Base-by-base conservation (phyloP, 176 grass and related monocot genomes). In the Oryza glumipatula region DNA sequence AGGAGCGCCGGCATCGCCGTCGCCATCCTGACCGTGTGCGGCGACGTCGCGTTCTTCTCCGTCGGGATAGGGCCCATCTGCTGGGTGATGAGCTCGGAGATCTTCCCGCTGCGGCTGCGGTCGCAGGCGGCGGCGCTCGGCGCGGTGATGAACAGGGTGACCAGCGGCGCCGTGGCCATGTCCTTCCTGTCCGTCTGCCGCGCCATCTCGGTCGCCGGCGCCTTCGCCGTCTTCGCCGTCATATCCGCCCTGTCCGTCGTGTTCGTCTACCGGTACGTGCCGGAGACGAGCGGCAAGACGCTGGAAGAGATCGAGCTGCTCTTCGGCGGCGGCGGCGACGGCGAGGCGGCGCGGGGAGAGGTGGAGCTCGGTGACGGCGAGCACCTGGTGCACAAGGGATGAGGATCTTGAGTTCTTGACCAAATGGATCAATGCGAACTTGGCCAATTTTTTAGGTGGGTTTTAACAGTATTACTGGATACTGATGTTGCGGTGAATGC, bases 41-140 rank as follows among this genome's bases (percentile, higher is more conserved):
- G 92, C 47, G 88, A 94, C 78, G 92, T 94, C 0, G 88, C 92
- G 12, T 94, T 94, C 52, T 94, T 94, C 77, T 94, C 92, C n/a
- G 85, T 94, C 48, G 88, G 92, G 21, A 88, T 94, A 43, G 92
- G 92, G 5, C 92, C 92, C 2, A 78, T 90, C n/a, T 88, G 82
- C 68, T 88, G 85, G 91, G 92, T 94, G 28, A 65, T 88, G 54
- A 90, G 86, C 77, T 86, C 92, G 63, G 92, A 94, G 84, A 88
- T 94, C 58, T 94, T 76, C 68, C 92, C 92, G 16, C 45, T 91
- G 19, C 85, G 79, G 47, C 75, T 94, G 72, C 86, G 92, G 17
- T 86, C 92, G 10, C 92, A 94, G 80, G 92, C 92, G 5, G 74
- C 70, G 19, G 92, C 88, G 65, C 79, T 94, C 10, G 92, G 92